These are phyloP conservation scores for Amauroascus verrucosus DNA, from an alignment of 2,329 filamentous ascomycete genomes.

Conservation along the genomic window DNA sequence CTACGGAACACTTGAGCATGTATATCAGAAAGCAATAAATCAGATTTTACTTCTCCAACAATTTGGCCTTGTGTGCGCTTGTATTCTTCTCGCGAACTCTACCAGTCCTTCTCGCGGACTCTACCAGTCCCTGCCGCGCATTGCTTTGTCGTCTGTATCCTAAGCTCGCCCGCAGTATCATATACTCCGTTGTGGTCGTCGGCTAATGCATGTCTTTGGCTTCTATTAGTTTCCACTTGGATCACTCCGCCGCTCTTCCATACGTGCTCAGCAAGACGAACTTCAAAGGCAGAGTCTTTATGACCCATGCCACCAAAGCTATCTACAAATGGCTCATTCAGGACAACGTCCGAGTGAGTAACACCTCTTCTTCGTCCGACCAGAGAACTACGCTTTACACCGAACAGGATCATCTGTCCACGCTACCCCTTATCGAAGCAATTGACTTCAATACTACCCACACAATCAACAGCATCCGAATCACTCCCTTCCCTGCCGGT, in stretches of 20 bases:
- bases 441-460: slow-evolving; percentile 98
- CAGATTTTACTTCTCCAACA: slow-evolving; percentile 14
- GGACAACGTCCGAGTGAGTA: slow-evolving; percentile 85
- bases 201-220: slow-evolving; percentile 8
- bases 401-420: slow-evolving; percentile 88
- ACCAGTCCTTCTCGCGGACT: neutral
- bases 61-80: slow-evolving; percentile 15
- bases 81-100: slow-evolving; percentile 9
- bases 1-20: slow-evolving; percentile 18
- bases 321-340: slow-evolving; percentile 99
- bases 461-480: slow-evolving; percentile 89
- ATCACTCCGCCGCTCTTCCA: slow-evolving; percentile 95
- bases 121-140: neutral
- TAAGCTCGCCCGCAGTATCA: neutral
- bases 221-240: slow-evolving; percentile 74
- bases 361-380: slow-evolving; percentile 52
- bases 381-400: slow-evolving; percentile 68
- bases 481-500: slow-evolving; percentile 92
- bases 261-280: slow-evolving; percentile 98
- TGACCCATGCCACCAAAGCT: slow-evolving; percentile 98
- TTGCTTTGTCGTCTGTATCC: neutral
- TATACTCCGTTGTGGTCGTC: neutral
- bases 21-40: slow-evolving; percentile 32
- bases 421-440: slow-evolving; percentile 87
- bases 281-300: slow-evolving; percentile 92